These are phyloP conservation scores for Byssoonygena ceratinophila DNA, from an alignment of 2,329 filamentous ascomycete genomes.

Conservation along the genomic window DNA sequence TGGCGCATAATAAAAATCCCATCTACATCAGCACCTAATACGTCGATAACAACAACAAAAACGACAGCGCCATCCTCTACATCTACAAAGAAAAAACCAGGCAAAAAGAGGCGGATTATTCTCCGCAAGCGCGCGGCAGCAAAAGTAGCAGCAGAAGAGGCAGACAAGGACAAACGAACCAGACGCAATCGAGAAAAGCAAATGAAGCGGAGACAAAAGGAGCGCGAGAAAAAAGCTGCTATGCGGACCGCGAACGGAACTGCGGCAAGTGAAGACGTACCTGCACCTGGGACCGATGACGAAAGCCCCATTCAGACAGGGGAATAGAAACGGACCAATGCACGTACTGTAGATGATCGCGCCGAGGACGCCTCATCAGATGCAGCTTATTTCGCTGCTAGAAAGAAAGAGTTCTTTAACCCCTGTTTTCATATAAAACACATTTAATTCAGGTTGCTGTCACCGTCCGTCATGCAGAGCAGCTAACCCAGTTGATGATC, in stretches of 20 bases:
- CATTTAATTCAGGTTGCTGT: background rate
- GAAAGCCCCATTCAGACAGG: background rate
- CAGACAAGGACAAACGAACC: constrained; percentile 18
- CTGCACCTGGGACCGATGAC: background rate
- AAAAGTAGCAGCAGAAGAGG: constrained; percentile 21
- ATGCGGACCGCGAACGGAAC: background rate
- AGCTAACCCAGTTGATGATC: background rate
- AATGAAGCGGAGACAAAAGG: constrained; percentile 17
- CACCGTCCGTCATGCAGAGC: background rate
- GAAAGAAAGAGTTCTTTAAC: no score
- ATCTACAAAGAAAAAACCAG: constrained; percentile 30
- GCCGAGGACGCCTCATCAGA: no score
- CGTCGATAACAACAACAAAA: constrained; percentile 16
- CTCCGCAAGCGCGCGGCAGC: constrained; percentile 28
- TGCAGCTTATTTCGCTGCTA: no score
- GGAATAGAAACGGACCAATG: background rate
- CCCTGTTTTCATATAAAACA: no score
- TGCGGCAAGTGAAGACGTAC: background rate
- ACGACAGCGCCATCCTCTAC: constrained; percentile 19
- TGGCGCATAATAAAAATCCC: constrained; percentile 35
- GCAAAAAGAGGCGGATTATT: constrained; percentile 35
- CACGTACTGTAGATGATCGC: no score
- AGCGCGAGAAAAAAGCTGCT: constrained; percentile 18
- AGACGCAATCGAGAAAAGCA: constrained; percentile 19
- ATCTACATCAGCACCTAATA: constrained; percentile 7